phyloP scores from a whole-genome alignment of 1,139 yeast genomes.

The Kurtzmaniella quercitrusa region DNA sequence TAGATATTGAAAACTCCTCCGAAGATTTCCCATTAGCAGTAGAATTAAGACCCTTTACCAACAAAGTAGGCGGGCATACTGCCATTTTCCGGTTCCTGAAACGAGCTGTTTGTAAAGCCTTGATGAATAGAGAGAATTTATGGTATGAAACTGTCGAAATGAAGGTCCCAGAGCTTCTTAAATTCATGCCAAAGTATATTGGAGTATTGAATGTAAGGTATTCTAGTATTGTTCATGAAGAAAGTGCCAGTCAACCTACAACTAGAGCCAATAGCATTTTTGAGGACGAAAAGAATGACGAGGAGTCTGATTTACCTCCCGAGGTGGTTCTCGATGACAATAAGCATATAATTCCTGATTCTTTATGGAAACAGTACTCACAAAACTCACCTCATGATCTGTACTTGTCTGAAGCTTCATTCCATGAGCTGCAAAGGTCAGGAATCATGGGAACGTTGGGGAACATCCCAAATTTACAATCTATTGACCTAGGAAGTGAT shows the following conservation, averaged over 20 bases:
- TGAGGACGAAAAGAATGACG: conserved; percentile 13
- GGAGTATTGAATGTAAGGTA: conserved; percentile 93
- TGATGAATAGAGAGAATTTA: conserved; percentile 81
- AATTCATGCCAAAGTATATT: conserved; percentile 88
- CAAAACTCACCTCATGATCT: conserved; percentile 36
- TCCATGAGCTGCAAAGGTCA: not conserved
- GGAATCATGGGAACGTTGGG: not conserved
- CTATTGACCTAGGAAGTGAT: conserved; percentile 5
- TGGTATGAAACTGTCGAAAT: conserved; percentile 89
- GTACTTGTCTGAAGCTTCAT: conserved; percentile 4
- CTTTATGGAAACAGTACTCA: conserved; percentile 62
- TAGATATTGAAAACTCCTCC: conserved; percentile 1
- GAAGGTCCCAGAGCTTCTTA: conserved; percentile 68
- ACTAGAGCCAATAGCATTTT: conserved; percentile 3
- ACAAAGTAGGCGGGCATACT: conserved; percentile 97
- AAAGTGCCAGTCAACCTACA: conserved; percentile 12
- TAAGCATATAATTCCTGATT: conserved; percentile 81
- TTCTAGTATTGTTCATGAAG: conserved; percentile 42
- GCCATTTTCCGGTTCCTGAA: conserved; percentile 90
- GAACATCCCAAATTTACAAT: conserved; percentile 1
- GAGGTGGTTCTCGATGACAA: conserved; percentile 88
- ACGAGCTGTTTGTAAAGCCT: conserved; percentile 92
- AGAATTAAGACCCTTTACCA: conserved; percentile 80
- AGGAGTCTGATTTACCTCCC: conserved; percentile 41
- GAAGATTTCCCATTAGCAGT: conserved; percentile 64